Percentiles rank a stretch among this genome's conserved stretches.
Evolutionary conservation across 768 basidiomycete genomes (phyloP).

Genomic region (Boletus insuetus): DNA sequence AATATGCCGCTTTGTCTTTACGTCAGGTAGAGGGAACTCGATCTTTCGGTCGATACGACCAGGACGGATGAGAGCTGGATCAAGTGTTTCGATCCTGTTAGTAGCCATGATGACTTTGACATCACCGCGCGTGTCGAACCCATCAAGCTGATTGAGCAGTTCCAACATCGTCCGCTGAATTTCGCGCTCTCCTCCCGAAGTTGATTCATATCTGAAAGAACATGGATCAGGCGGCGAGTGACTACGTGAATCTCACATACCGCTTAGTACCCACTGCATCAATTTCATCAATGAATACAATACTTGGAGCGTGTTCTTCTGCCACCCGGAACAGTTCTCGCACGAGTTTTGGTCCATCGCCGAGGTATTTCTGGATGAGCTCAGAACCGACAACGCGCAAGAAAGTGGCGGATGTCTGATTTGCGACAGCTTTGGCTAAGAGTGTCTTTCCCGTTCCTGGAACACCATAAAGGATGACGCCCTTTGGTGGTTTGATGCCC

Average conservation of each 20-base stretch:
- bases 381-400: conserved; percentile 96
- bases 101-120: conserved; percentile 99
- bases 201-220: conserved; percentile 83
- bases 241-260: conserved; percentile 39
- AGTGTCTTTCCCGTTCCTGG: conserved; percentile 99
- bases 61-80: conserved; percentile 96
- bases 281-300: conserved; percentile 99
- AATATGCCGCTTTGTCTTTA: conserved; percentile 99
- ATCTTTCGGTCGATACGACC: conserved; percentile 99
- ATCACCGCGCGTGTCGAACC: conserved; percentile 99
- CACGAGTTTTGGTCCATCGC: conserved; percentile 97
- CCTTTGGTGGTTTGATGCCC: conserved; percentile 99
- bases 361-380: conserved; percentile 98
- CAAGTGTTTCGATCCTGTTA: conserved; percentile 94
- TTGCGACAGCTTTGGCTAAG: conserved; percentile 95
- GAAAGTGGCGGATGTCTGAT: conserved; percentile 98
- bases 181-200: conserved; percentile 97
- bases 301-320: conserved; percentile 97
- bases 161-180: conserved; percentile 99
- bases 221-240: conserved; percentile 3
- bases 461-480: conserved; percentile 97
- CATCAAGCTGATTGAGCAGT: conserved; percentile 95
- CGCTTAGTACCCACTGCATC: conserved; percentile 98
- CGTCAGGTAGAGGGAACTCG: conserved; percentile 94
- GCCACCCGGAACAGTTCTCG: conserved; percentile 96